Base-by-base conservation (phyloP, 1,139 yeast genomes). In the Pichia sp. region DNA sequence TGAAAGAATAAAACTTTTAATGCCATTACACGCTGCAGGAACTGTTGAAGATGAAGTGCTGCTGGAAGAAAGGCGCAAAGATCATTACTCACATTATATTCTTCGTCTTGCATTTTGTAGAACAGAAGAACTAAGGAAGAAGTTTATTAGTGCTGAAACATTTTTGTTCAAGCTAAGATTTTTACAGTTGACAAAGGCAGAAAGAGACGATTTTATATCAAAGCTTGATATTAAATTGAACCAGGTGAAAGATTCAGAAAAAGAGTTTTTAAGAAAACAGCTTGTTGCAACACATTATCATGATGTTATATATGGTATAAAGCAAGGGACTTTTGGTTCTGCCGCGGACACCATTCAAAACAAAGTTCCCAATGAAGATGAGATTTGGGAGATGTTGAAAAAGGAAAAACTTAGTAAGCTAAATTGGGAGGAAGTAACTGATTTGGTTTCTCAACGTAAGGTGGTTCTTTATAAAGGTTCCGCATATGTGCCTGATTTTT, bases 31-130 rank as follows among this genome's bases (percentile, higher is more conserved):
- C 24, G 46, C 59, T n/a, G 53, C 61, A 3, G 49, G 57, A 14
- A 57, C 58, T 19, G 24, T 45, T 4, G 61, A 59, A 38, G 47
- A 58, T 4, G 50, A 50, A 5, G 49, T 56, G 1, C 36, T 59
- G 20, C 50, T 53, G 23, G 59, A 60, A 25, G 94, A 86, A 58
- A 72, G 95, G 49, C 74, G 74, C 51, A 91, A 89, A 59, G 99
- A 91, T 61, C 91, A 86, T 56, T 88, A 85, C 59, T 84, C 95
- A 14, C 99, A 91, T 62, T 91, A 68, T 56, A 89, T 89, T 34
- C 66, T 91, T 49, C 69, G 96, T 44, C 68, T 91, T 39, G 96
- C 95, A 40, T 91, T 91, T 58, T 85, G 97, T 56, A 75, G 95
- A 47, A 76, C 83, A n/a, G 85, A 84, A 42, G 97, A 91, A 46